A percentile compares a stretch with the other conserved stretches of the same genome.
Conservation (phyloP, 768 basidiomycete species). For the Suillus hirtellus region DNA sequence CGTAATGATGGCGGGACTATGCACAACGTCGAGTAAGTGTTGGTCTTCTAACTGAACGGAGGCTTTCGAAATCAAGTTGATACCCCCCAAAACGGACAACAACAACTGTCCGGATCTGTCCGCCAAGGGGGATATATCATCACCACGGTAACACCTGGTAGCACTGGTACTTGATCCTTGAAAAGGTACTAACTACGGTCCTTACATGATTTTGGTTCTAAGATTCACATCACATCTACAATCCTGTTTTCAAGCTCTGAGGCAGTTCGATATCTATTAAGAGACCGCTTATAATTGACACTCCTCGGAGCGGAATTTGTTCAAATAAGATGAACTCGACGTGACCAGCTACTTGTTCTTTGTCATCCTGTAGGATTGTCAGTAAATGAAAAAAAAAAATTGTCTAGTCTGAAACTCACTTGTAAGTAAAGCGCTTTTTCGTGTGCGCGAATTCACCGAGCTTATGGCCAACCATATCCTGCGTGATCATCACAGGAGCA, state of each 20-base stretch:
- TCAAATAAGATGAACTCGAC: background rate
- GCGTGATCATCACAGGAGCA: constrained; percentile 80
- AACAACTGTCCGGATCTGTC: constrained; percentile 30
- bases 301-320: background rate
- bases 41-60: background rate
- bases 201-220: constrained; percentile 2
- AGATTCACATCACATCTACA: constrained; percentile 12
- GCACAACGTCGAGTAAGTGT: background rate
- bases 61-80: constrained; percentile 6
- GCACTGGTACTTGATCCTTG: background rate
- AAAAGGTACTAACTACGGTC: background rate
- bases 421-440: constrained; percentile 82
- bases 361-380: constrained; percentile 32
- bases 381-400: constrained; percentile 15
- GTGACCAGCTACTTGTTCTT: constrained; percentile 40
- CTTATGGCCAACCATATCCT: constrained; percentile 99
- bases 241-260: background rate
- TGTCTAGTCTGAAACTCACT: constrained; percentile 50
- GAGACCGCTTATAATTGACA: background rate
- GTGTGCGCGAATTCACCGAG: constrained; percentile 93
- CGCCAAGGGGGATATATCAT: constrained; percentile 20
- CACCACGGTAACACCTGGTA: constrained; percentile 29
- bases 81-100: constrained; percentile 10
- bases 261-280: background rate
- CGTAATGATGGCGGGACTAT: constrained; percentile 3